Conservation (phyloP, 2,329 filamentous ascomycete genomes). For the Ophiostoma ips region DNA sequence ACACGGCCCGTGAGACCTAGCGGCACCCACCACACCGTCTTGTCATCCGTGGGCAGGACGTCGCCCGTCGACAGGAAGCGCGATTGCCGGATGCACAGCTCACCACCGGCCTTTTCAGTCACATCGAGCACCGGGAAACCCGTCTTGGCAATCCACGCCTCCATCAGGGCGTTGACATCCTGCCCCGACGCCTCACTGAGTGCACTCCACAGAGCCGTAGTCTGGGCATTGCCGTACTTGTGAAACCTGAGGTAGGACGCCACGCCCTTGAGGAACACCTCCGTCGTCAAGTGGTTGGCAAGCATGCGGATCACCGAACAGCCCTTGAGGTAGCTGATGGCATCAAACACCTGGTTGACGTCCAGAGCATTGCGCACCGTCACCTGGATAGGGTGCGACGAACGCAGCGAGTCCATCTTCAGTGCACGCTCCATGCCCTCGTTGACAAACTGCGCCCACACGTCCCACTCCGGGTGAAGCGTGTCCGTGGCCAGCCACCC, state of each 20-base stretch:
- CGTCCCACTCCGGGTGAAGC: constrained; percentile 91
- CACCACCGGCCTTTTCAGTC: constrained; percentile 58
- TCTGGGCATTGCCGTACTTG: constrained; percentile 81
- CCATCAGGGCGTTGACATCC: constrained; percentile 79
- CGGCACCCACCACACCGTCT: constrained; percentile 92
- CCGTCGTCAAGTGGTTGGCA: constrained; percentile 72
- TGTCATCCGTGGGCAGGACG: constrained; percentile 78
- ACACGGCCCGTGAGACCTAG: constrained; percentile 66
- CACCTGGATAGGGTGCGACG: constrained; percentile 92
- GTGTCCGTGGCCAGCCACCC: constrained; percentile 88
- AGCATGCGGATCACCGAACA: constrained; percentile 96
- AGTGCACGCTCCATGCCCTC: constrained; percentile 91
- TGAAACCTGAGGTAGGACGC: constrained; percentile 79
- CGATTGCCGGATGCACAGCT: constrained; percentile 70
- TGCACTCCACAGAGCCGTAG: constrained; percentile 79
- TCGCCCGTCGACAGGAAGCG: constrained; percentile 89
- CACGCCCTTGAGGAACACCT: constrained; percentile 83
- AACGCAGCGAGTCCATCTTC: constrained; percentile 74
- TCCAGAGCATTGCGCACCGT: constrained; percentile 86
- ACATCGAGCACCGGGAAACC: constrained; percentile 86
- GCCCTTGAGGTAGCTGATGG: constrained; percentile 92
- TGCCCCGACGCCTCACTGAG: constrained; percentile 76
- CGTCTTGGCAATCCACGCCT: constrained; percentile 89
- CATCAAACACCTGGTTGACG: constrained; percentile 95
- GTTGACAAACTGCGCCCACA: constrained; percentile 95